phyloP scores from a whole-genome alignment of 2,329 filamentous ascomycete species.

The Aspergillus sp. region DNA sequence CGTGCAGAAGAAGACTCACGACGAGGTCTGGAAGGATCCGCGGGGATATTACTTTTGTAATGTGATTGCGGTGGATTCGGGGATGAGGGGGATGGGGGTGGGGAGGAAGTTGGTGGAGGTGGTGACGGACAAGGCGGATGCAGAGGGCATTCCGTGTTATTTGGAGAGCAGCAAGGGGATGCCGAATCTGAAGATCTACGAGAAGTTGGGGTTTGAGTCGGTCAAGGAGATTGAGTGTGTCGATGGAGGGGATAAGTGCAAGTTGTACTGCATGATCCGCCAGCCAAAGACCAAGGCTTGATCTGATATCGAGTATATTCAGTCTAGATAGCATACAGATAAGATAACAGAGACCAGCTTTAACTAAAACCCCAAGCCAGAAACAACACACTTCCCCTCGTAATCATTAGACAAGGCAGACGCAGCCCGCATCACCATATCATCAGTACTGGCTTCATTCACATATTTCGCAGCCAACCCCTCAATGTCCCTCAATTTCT shows the following conservation, averaged over 20 bases:
- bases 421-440: background rate
- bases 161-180: conserved; percentile 64
- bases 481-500: conserved; percentile 6
- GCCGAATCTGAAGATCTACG: conserved; percentile 68
- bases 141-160: conserved; percentile 62
- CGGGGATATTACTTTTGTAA: conserved; percentile 73
- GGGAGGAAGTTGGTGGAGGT: conserved; percentile 60
- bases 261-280: conserved; percentile 24
- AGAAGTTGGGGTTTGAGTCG: conserved; percentile 63
- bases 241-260: conserved; percentile 55
- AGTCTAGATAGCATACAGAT: too few relatives aligned
- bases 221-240: conserved; percentile 63
- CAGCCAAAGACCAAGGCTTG: conserved; percentile 13
- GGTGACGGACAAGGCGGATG: conserved; percentile 60
- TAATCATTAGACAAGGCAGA: background rate
- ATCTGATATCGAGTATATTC: too few relatives aligned
- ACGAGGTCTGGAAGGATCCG: conserved; percentile 59
- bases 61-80: conserved; percentile 64
- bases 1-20: conserved; percentile 58
- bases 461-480: background rate
- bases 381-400: background rate
- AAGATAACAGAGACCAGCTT: background rate
- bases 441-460: too few relatives aligned
- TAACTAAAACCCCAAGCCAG: background rate
- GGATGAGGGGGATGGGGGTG: conserved; percentile 62